A percentile compares a stretch with the other conserved stretches of the same genome.
These are phyloP conservation scores for Puccinia horiana DNA, from an alignment of 1,284 basidiomycete genomes.

Conservation along the genomic window DNA sequence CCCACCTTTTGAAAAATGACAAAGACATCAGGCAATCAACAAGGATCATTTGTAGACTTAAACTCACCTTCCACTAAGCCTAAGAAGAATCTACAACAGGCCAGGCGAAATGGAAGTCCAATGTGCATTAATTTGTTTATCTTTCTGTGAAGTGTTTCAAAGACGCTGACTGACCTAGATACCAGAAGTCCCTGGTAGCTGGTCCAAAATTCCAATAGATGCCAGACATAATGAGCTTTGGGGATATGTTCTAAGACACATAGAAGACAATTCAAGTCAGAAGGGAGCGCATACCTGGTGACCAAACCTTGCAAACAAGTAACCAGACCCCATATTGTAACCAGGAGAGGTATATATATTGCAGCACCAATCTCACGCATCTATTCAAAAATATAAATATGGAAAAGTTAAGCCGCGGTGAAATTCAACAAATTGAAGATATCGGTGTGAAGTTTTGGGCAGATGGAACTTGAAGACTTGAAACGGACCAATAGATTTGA, in stretches of 20 bases:
- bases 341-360: constrained; percentile 1
- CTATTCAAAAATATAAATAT: background rate
- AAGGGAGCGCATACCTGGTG: background rate
- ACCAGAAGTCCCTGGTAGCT: background rate
- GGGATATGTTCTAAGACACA: background rate
- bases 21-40: too few relatives aligned
- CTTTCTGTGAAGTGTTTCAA: background rate
- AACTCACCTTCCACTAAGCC: constrained; percentile 25
- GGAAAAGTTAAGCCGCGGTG: background rate
- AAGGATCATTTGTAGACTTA: background rate
- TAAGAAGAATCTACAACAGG: constrained; percentile 21
- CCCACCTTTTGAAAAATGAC: constrained; percentile 13
- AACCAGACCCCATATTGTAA: constrained; percentile 10
- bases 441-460: background rate
- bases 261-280: background rate
- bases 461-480: background rate
- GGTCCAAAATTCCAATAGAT: background rate
- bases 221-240: too few relatives aligned
- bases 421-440: background rate
- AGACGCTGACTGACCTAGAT: background rate
- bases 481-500: constrained; percentile 5
- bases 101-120: background rate
- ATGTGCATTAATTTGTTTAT: background rate
- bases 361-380: constrained; percentile 17
- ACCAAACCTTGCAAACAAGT: constrained; percentile 18